Evolutionary conservation across 139 green algal genomes (phyloP), one percentile per base, ranked within the genome.

Genomic region (Chlorella sorokiniana): DNA sequence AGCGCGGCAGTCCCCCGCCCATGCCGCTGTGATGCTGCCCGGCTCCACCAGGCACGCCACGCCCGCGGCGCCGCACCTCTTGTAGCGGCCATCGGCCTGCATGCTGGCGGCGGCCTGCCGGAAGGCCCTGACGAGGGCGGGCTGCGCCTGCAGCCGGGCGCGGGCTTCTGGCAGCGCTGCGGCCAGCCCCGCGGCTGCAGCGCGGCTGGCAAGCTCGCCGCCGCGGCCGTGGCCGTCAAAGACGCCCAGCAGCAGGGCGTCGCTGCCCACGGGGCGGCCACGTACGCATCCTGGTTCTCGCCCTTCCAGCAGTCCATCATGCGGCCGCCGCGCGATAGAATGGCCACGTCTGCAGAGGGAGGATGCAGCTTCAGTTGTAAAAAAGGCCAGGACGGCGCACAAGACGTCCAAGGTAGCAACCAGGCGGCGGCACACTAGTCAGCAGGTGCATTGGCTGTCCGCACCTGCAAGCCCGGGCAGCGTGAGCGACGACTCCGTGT

Each of bases 1-100:
- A 6, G 88, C 90, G 1, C 89, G 76, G 22, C 85, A 93, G 69
- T 93, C 89, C 16, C 89, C 89, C 27, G 78, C 78, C 89, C 89
- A 93, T 14, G 87, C 89, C 64, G 73, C 64, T 31, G 69, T 85
- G 31, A 93, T 41, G 65, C 85, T 69, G 56, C 63, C 20, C 25
- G 25, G 31, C 44, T 69, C 18, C 7, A 79, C 37, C 54, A 79
- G 54, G 54, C 73, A 79, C 51, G 40, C 52, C 0, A 38, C 73
- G 11, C 20, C 51, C 0, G 73, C 73, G 1, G 73, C 37, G 54
- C 73, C 73, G 54, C 54, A 52, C 31, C 63, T 29, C 4, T 22
- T 10, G 11, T 51, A 79, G 4, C 25, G 52, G 0, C 37, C 23
- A 40, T 69, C 33, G 2, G 38, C 25, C 37, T 35, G 37, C 73